A percentile compares a stretch with the other conserved stretches of the same genome.
Evolutionary conservation across 176 grass and related monocot species (phyloP).

Genomic region (Puya raimondii): DNA sequence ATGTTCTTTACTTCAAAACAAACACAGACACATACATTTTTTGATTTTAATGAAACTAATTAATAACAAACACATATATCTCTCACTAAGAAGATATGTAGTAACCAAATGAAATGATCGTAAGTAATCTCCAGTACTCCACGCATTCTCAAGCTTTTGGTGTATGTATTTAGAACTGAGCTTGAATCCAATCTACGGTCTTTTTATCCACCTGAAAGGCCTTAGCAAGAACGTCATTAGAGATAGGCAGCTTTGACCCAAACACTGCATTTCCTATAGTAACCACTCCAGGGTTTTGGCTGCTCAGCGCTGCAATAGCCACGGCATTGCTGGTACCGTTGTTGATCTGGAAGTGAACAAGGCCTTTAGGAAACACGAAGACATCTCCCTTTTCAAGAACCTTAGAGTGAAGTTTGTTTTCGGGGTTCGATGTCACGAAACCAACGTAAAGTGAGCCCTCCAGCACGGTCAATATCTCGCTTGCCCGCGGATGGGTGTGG

Average conservation of each 20-base stretch:
- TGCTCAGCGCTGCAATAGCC: conserved; percentile 26
- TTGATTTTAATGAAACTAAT: no score
- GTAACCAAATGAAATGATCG: no score
- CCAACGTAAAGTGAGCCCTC: conserved; percentile 35
- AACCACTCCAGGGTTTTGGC: conserved; percentile 32
- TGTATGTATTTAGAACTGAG: not conserved
- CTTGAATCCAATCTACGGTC: conserved; percentile 22
- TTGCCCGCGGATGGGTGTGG: conserved; percentile 32
- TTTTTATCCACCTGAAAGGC: conserved; percentile 34
- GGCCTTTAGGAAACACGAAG: conserved; percentile 29
- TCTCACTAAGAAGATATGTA: no score
- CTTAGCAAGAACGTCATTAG: conserved; percentile 36
- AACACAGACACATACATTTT: no score
- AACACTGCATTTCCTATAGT: conserved; percentile 23
- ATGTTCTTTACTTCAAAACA: no score
- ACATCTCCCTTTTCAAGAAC: no score
- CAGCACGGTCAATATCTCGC: conserved; percentile 23
- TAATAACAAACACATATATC: no score
- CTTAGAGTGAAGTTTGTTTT: conserved; percentile 27
- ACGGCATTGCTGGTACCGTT: conserved; percentile 7
- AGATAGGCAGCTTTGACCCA: conserved; percentile 16
- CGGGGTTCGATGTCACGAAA: conserved; percentile 17
- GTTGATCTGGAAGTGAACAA: conserved; percentile 33
- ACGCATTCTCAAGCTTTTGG: not conserved
- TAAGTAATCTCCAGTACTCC: no score